Conservation (phyloP, 2,329 filamentous ascomycete genomes). For the Colletotrichum phormii region DNA sequence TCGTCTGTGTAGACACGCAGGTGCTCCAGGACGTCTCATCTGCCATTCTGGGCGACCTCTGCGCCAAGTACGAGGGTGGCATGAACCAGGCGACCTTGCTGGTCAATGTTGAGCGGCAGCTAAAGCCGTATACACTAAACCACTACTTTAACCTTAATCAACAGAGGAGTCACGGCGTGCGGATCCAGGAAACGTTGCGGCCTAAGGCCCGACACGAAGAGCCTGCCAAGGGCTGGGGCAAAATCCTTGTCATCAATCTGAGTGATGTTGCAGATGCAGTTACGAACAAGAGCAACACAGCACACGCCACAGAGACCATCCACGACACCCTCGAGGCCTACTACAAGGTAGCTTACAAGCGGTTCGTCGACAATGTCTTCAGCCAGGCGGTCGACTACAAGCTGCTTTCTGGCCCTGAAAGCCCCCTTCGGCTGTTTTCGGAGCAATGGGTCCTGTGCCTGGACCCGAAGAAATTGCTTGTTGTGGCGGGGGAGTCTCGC, state of each 20-base stretch:
- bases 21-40: background rate
- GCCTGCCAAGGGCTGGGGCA: no score
- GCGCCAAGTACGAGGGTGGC: background rate
- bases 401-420: constrained; percentile 41
- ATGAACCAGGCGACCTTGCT: background rate
- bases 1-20: background rate
- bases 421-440: constrained; percentile 44
- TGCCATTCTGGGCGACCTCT: background rate
- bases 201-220: no score
- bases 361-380: constrained; percentile 51
- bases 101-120: background rate
- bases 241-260: background rate
- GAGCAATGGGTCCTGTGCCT: constrained; percentile 46
- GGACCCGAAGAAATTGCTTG: constrained; percentile 37
- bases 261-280: background rate
- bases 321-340: constrained; percentile 48
- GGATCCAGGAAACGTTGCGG: background rate
- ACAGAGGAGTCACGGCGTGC: no score
- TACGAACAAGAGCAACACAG: constrained; percentile 37
- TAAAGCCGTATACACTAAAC: constrained; percentile 3
- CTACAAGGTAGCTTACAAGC: constrained; percentile 46
- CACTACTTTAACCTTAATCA: constrained; percentile 1
- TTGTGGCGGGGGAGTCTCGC: constrained; percentile 10
- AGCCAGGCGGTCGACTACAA: constrained; percentile 44
- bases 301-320: constrained; percentile 41